phyloP scores from a whole-genome alignment of 176 grass and related monocot genomes.

The Zoysia pacifica region DNA sequence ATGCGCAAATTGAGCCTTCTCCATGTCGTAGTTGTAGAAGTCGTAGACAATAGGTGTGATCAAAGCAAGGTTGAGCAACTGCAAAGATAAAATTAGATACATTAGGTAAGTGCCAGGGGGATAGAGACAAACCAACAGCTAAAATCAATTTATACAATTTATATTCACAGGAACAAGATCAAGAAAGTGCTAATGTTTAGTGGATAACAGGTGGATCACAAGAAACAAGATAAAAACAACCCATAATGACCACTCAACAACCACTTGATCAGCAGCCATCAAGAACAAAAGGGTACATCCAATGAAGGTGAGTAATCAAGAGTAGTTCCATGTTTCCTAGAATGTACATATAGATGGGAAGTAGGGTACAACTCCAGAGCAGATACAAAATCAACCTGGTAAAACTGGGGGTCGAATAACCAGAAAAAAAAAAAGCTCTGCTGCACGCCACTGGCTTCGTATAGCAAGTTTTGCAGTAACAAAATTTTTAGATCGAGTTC shows the following conservation, averaged over 20 bases:
- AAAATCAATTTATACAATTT: not conserved
- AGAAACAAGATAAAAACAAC: not conserved
- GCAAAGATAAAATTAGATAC: not conserved
- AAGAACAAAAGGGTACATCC: not conserved
- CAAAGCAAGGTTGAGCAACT: constrained; percentile 61
- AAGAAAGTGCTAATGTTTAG: not conserved
- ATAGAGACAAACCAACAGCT: not conserved
- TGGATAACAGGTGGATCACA: not conserved
- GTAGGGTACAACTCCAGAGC: too few relatives aligned
- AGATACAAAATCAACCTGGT: not conserved
- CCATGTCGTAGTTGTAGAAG: constrained; percentile 84
- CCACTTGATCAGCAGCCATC: not conserved
- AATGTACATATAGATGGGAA: not conserved
- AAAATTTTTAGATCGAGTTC: too few relatives aligned
- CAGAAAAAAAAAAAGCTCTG: not conserved
- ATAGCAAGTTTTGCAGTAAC: too few relatives aligned
- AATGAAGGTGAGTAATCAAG: not conserved
- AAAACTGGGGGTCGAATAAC: not conserved
- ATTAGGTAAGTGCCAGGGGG: not conserved
- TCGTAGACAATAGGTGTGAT: constrained; percentile 67
- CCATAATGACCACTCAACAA: not conserved
- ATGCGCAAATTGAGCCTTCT: constrained; percentile 67
- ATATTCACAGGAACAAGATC: not conserved
- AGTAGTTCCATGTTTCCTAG: too few relatives aligned
- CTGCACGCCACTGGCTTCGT: not conserved